These are phyloP conservation scores for Podila clonocystis DNA, from an alignment of 192 early-diverging fungal genomes.

Conservation along the genomic window DNA sequence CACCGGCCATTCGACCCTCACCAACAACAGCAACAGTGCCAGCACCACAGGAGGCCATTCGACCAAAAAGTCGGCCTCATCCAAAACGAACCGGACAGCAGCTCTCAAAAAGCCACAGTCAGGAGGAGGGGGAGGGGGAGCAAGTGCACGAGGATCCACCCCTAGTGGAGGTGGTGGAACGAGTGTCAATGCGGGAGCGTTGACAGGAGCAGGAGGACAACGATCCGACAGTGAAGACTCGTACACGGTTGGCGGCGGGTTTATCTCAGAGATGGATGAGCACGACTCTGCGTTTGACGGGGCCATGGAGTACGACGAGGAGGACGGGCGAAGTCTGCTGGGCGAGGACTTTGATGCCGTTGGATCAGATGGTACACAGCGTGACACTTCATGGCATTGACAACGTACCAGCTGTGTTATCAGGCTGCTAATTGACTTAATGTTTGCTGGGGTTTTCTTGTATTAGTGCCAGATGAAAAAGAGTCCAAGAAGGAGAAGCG, in stretches of 20 bases:
- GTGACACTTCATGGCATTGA: not conserved
- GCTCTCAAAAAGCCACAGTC: not conserved
- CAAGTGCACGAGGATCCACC: not conserved
- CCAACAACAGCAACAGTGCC: not conserved
- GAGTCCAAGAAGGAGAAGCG: conserved; percentile 66
- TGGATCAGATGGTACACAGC: conserved; percentile 35
- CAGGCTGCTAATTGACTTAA: not conserved
- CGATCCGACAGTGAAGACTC: conserved; percentile 46
- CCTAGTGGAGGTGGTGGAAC: not conserved
- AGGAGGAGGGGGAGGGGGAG: not conserved
- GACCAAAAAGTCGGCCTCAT: not conserved
- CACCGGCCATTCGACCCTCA: conserved; percentile 1
- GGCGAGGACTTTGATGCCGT: conserved; percentile 48
- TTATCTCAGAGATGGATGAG: conserved; percentile 51
- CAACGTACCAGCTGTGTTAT: not conserved
- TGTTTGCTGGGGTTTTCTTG: not conserved
- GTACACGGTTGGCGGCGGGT: conserved; percentile 33
- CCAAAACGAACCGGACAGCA: conserved; percentile 1
- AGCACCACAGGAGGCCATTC: conserved; percentile 5
- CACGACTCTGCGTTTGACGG: conserved; percentile 50
- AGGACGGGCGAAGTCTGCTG: conserved; percentile 41
- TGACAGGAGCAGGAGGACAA: not conserved
- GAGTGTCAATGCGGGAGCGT: not conserved
- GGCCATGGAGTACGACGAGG: conserved; percentile 46
- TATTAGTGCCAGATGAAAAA: conserved; percentile 26